Evolutionary conservation across 805 yeast genomes (phyloP).

Genomic region (Wickerhamomyces alni): DNA sequence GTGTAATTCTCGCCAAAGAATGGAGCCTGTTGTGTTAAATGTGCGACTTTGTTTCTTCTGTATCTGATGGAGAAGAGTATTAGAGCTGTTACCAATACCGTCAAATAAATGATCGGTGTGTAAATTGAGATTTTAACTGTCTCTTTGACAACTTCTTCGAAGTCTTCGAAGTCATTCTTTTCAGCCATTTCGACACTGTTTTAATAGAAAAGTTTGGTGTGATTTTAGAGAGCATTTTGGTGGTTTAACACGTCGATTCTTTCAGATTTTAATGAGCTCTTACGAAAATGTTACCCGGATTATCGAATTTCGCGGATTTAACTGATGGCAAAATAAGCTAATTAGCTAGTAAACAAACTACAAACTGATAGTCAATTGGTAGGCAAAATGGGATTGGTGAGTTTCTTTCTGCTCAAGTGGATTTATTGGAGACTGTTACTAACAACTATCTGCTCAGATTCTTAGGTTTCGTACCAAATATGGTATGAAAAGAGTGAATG

Average conservation of each 20-base stretch:
- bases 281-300: no score
- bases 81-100: conserved; percentile 59
- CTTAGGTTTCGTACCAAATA: conserved; percentile 78
- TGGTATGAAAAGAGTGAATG: conserved; percentile 70
- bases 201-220: background rate
- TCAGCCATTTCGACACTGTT: conserved; percentile 2
- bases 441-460: conserved; percentile 33
- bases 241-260: background rate
- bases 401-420: background rate
- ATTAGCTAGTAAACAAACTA: background rate
- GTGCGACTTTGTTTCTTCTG: conserved; percentile 45
- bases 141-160: conserved; percentile 7
- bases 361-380: no score
- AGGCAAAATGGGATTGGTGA: background rate
- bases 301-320: no score
- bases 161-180: background rate
- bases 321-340: no score
- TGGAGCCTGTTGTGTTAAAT: conserved; percentile 57
- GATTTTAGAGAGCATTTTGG: background rate
- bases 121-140: conserved; percentile 39
- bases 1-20: conserved; percentile 68
- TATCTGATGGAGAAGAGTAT: conserved; percentile 64
- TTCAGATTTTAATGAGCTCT: no score
- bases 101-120: conserved; percentile 76
- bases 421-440: background rate